Evolutionary conservation across 306 rosid species (phyloP), one percentile per base, ranked within the genome.

Genomic region (Clitoria ternatea): DNA sequence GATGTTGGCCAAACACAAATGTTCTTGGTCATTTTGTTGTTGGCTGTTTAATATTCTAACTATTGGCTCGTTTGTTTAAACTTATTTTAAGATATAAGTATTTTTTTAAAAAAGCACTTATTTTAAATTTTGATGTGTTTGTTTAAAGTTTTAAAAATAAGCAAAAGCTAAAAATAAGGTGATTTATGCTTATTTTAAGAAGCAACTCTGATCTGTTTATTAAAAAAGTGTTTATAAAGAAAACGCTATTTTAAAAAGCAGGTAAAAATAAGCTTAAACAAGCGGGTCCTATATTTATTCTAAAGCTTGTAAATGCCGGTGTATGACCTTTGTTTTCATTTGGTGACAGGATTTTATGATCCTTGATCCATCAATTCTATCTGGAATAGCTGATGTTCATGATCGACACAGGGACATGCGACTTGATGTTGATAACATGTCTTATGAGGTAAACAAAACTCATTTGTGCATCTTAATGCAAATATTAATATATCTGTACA

Each of bases 341-440:
- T 66, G 81, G 18, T 80, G 20, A 30, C 83, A 91, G 96, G 97
- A 91, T 80, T 92, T 91, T 24, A 87, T 91, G 97, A 76, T 91
- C 80, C 91, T 91, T 39, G 96, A 91, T 23, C 96, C 85, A 61
- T 85, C 96, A 0, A 77, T 91, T 12, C 83, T 88, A 69, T 87
- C 86, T 48, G 96, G 92, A 71, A 75, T 91, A 77, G 96, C 89
- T 67, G 92, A 88, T 78, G 67, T 86, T 61, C 92, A 88, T 22
- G 97, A 91, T 49, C 81, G 91, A 36, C 96, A 91, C 61, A 81
- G 96, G 78, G 97, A 88, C 40, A 91, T 91, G 97, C 85, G 97
- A 35, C 92, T 91, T 4, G 97, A 91, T 47, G 97, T 91, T 13
- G 97, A 91, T 75, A 86, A 86, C 80, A 91, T 91, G 97, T 86